Conservation (phyloP, 2,329 filamentous ascomycete genomes). For the Aspergillus sp. region DNA sequence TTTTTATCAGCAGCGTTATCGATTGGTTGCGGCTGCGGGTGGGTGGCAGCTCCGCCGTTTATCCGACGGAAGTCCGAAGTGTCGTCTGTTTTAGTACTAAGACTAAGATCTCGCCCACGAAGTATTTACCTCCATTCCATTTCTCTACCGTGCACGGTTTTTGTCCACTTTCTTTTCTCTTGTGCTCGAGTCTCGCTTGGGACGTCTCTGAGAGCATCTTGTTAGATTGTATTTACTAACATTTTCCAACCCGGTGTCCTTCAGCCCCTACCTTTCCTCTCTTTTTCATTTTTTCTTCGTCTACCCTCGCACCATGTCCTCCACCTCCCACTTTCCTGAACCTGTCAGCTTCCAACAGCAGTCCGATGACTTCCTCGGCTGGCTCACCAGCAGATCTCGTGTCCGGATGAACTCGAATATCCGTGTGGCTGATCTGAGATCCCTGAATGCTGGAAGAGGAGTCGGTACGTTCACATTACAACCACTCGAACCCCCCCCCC, state of each 20-base stretch:
- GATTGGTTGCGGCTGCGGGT: constrained; percentile 15
- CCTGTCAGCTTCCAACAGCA: constrained; percentile 37
- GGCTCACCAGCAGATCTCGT: constrained; percentile 47
- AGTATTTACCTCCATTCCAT: constrained; percentile 5
- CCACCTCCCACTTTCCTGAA: constrained; percentile 27
- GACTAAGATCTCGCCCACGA: constrained; percentile 5
- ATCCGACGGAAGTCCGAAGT: constrained; percentile 14
- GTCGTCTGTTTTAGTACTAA: neutral
- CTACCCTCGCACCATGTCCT: constrained; percentile 25
- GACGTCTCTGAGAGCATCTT: neutral
- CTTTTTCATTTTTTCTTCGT: neutral
- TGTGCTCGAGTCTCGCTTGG: neutral
- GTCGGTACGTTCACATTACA: constrained; percentile 47
- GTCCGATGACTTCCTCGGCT: constrained; percentile 50
- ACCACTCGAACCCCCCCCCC: constrained; percentile 13
- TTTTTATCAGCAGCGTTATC: constrained; percentile 24
- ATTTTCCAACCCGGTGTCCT: neutral
- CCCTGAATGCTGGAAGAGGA: constrained; percentile 52
- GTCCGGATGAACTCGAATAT: constrained; percentile 54
- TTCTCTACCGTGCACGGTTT: constrained; percentile 3
- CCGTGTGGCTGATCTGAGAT: constrained; percentile 51
- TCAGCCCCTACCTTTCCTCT: neutral
- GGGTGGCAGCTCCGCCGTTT: constrained; percentile 17
- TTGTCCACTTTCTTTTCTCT: constrained; percentile 10
- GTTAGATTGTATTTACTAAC: no score